Percentiles rank a stretch among this genome's conserved stretches.
Conservation (phyloP, 208 protist genomes). For the Acanthamoeba sp. region DNA sequence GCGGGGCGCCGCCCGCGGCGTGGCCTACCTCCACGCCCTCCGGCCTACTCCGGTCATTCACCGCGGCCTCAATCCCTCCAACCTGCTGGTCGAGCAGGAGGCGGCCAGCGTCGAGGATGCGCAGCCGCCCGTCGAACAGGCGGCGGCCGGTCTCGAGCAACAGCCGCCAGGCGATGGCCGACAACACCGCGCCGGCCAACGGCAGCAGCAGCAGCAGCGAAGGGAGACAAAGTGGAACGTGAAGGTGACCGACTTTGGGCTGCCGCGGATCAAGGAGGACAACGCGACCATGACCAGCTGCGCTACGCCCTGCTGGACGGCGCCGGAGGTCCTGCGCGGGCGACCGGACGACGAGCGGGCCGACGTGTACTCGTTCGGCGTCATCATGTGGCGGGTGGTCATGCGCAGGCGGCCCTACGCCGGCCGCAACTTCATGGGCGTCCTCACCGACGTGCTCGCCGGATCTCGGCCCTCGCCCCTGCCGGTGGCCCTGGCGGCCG, state of each 20-base stretch:
- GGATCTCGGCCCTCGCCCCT: slow-evolving; percentile 75
- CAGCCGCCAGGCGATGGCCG: neutral
- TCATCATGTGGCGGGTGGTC: slow-evolving; percentile 81
- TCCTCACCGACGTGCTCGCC: slow-evolving; percentile 78
- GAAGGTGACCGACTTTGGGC: slow-evolving; percentile 86
- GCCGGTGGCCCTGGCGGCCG: neutral
- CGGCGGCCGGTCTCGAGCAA: too few relatives aligned
- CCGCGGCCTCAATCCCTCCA: slow-evolving; percentile 17
- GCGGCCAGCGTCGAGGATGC: neutral
- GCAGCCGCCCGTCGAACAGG: slow-evolving; percentile 1
- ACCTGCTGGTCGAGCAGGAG: slow-evolving; percentile 65
- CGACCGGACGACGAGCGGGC: slow-evolving; percentile 80
- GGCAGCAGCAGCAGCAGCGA: slow-evolving; percentile 72
- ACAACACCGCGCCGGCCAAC: too few relatives aligned
- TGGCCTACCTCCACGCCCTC: slow-evolving; percentile 6
- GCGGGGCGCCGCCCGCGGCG: neutral
- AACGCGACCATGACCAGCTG: slow-evolving; percentile 80
- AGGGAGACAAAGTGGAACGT: slow-evolving; percentile 83
- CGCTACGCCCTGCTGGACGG: slow-evolving; percentile 84
- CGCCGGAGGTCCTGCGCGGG: slow-evolving; percentile 80
- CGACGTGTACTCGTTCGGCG: slow-evolving; percentile 84
- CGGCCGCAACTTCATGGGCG: slow-evolving; percentile 80
- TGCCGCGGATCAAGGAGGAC: slow-evolving; percentile 59
- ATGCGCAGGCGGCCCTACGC: slow-evolving; percentile 77
- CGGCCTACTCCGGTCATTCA: neutral